Percentiles rank a stretch among this genome's conserved stretches.
Conservation (phyloP, 345 rosid species). For the Iberis pinnata region DNA sequence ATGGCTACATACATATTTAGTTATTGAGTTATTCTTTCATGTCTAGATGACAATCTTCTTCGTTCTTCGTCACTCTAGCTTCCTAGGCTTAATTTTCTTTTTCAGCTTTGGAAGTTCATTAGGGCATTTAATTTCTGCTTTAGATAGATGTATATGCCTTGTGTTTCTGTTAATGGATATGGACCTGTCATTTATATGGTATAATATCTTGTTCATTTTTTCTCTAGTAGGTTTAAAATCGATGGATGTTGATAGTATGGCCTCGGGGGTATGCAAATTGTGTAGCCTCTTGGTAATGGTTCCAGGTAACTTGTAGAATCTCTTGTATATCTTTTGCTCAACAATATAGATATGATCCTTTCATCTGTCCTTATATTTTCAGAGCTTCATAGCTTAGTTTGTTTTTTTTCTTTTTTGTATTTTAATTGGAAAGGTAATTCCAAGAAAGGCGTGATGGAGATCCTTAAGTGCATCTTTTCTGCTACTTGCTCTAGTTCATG, state of each 20-base stretch:
- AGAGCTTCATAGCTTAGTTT: slow-evolving; percentile 8
- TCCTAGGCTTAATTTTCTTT: not conserved
- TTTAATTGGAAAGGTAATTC: slow-evolving; percentile 46
- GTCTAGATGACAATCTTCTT: not conserved
- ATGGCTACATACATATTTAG: not conserved
- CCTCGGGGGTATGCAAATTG: slow-evolving; percentile 53
- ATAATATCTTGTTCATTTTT: slow-evolving; percentile 14
- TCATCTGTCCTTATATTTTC: not conserved
- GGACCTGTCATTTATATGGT: slow-evolving; percentile 7
- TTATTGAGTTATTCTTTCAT: not conserved
- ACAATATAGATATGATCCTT: not conserved
- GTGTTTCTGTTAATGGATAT: not conserved
- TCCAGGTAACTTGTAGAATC: slow-evolving; percentile 48
- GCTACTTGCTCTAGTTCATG: slow-evolving; percentile 47
- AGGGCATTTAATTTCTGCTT: not conserved
- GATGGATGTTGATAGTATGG: slow-evolving; percentile 44
- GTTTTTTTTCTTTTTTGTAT: not conserved
- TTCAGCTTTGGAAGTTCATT: not conserved
- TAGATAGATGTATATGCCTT: not conserved
- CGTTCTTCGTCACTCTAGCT: not conserved
- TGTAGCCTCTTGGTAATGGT: slow-evolving; percentile 73
- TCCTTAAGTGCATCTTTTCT: slow-evolving; percentile 46
- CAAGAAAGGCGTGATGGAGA: slow-evolving; percentile 39
- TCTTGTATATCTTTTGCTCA: slow-evolving; percentile 7
- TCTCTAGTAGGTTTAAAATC: slow-evolving; percentile 40